These are phyloP conservation scores for Heterobasidion irregulare DNA, from an alignment of 1,284 basidiomycete genomes.

Conservation along the genomic window DNA sequence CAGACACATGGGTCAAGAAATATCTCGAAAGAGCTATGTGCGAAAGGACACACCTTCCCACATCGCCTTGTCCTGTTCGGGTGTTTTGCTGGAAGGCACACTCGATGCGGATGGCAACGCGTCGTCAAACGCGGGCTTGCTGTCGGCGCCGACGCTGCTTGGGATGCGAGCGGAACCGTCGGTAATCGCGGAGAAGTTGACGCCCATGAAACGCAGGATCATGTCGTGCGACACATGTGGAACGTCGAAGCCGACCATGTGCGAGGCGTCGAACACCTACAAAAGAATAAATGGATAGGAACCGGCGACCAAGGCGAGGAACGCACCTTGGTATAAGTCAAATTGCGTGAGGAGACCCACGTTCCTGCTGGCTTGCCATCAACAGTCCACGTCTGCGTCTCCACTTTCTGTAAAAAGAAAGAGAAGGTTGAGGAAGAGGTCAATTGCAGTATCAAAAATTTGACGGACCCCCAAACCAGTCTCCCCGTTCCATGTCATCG, in stretches of 20 bases:
- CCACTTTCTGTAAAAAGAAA: slow-evolving; percentile 45
- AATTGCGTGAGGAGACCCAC: slow-evolving; percentile 83
- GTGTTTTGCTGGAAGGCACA: slow-evolving; percentile 38
- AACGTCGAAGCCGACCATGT: slow-evolving; percentile 92
- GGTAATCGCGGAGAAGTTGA: slow-evolving; percentile 76
- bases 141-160: slow-evolving; percentile 64
- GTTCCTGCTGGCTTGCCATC: slow-evolving; percentile 76
- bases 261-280: slow-evolving; percentile 82
- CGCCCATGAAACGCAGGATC: slow-evolving; percentile 93
- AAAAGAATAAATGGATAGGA: background rate
- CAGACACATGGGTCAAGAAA: background rate
- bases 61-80: slow-evolving; percentile 71
- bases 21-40: background rate
- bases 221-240: slow-evolving; percentile 92
- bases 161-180: slow-evolving; percentile 71
- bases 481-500: slow-evolving; percentile 79
- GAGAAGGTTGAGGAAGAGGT: background rate
- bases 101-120: slow-evolving; percentile 29
- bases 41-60: slow-evolving; percentile 65
- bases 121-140: slow-evolving; percentile 50
- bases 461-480: slow-evolving; percentile 75
- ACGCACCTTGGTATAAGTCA: slow-evolving; percentile 87
- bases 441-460: background rate
- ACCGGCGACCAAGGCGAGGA: background rate
- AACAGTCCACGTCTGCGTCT: slow-evolving; percentile 76